Percentiles rank a stretch among this genome's conserved stretches.
Evolutionary conservation across 139 green algal genomes (phyloP).

Genomic region (Yamagishiella unicocca): DNA sequence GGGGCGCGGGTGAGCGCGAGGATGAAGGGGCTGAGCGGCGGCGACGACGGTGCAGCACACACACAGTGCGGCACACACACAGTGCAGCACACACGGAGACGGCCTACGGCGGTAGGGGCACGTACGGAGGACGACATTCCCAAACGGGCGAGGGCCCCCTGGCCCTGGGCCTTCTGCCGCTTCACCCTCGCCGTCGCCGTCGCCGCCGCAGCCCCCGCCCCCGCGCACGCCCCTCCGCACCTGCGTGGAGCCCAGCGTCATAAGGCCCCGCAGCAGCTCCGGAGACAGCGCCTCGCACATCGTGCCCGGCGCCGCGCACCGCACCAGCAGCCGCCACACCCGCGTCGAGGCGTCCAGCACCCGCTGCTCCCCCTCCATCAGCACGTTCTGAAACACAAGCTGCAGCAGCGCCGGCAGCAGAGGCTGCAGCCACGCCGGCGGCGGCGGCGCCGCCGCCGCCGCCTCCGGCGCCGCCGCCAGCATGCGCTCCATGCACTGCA

Average conservation of each 20-base stretch:
- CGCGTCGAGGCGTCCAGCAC: conserved; percentile 61
- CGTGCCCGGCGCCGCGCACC: neutral
- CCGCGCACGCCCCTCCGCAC: neutral
- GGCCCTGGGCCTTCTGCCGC: too few species aligned
- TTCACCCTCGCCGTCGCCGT: too few species aligned
- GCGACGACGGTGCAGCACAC: too few species aligned
- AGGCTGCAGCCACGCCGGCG: conserved; percentile 55
- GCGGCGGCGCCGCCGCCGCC: neutral
- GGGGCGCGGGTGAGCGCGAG: too few species aligned
- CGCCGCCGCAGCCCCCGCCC: neutral
- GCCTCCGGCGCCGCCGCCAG: conserved; percentile 36
- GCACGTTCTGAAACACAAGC: conserved; percentile 85
- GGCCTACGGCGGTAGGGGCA: too few species aligned
- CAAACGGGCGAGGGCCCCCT: too few species aligned
- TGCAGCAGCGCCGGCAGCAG: conserved; percentile 61
- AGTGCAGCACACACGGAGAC: too few species aligned
- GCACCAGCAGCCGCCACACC: conserved; percentile 79
- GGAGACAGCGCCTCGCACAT: neutral
- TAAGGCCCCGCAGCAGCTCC: conserved; percentile 16
- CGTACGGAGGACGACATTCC: too few species aligned
- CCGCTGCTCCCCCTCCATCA: conserved; percentile 75
- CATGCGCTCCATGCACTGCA: conserved; percentile 76
- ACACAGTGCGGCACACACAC: too few species aligned
- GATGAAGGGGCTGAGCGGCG: too few species aligned
- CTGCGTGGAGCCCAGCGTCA: conserved; percentile 1